Evolutionary conservation across 768 basidiomycete species (phyloP), one percentile per base, ranked within the genome.

Genomic region (Naganishia randhawae): DNA sequence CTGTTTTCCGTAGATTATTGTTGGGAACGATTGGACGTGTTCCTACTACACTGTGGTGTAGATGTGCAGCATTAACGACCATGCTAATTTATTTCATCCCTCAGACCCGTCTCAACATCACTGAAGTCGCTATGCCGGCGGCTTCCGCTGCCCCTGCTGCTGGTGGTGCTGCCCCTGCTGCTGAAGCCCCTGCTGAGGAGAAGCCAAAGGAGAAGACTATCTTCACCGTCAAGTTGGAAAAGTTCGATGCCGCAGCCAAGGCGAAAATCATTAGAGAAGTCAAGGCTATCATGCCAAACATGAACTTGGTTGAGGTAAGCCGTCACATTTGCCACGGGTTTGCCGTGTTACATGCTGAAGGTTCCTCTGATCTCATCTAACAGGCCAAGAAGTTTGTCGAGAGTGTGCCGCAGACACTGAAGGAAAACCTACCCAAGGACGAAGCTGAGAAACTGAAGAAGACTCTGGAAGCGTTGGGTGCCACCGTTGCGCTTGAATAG

Each of bases 311-410:
- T 72, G 96, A 98, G 80, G 95, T 96, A 75, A 76, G 92, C 85
- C 32, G 55, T 13, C 25, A 27, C 41, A 48, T 27, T 42, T 50
- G 25, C 9, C 19, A 22, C 13, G n/a, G 37, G n/a, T n/a, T 14
- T 33, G 42, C 19, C 11, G 42, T 16, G 22, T 32, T 25, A 22
- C 33, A n/a, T 52, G 17, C 13, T 29, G 32, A 31, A 63, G 45
- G n/a, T 22, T 48, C 7, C 51, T 14, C 51, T 14, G 6, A 31
- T 17, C 16, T 8, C 17, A 14, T 29, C 17, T 55, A 35, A 31
- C 76, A 99, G 96, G 96, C 96, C 29, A 99, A 99, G 86, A 99
- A 96, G 82, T 95, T 98, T 75, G 96, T 98, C 51, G 96, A 99
- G 81, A 92, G 91, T 19, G 81, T 91, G 72, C 96, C 96, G 27